Conservation (phyloP, 768 basidiomycete species). For the Scleroderma bovista region DNA sequence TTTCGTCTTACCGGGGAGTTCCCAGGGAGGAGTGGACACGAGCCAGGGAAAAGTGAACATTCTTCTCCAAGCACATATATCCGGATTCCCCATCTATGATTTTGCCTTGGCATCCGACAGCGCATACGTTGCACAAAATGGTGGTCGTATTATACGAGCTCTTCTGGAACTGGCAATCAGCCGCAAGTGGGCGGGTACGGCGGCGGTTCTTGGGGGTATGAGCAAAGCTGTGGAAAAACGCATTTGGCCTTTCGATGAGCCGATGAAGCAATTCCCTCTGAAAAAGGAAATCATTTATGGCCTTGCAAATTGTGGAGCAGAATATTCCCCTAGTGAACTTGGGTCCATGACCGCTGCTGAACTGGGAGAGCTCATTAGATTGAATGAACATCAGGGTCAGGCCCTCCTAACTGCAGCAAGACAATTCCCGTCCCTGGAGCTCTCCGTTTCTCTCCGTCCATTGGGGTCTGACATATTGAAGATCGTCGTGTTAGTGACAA, state of each 20-base stretch:
- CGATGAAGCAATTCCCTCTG: slow-evolving; percentile 75
- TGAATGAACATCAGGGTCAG: slow-evolving; percentile 80
- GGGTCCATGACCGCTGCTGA: slow-evolving; percentile 58
- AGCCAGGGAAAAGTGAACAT: slow-evolving; percentile 90
- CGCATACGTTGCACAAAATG: slow-evolving; percentile 92
- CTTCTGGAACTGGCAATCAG: slow-evolving; percentile 92
- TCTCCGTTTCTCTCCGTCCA: slow-evolving; percentile 71
- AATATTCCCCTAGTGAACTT: slow-evolving; percentile 70
- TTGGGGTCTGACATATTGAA: slow-evolving; percentile 80
- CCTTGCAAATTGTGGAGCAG: slow-evolving; percentile 75
- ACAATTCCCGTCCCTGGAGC: slow-evolving; percentile 72
- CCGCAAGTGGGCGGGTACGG: slow-evolving; percentile 83
- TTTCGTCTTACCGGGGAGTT: neutral
- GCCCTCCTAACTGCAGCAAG: slow-evolving; percentile 76
- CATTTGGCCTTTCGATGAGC: slow-evolving; percentile 94
- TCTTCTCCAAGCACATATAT: slow-evolving; percentile 87
- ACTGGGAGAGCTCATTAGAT: slow-evolving; percentile 73
- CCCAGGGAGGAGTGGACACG: slow-evolving; percentile 58
- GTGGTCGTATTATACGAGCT: slow-evolving; percentile 90
- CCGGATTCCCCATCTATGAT: slow-evolving; percentile 75
- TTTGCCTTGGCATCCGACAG: slow-evolving; percentile 95
- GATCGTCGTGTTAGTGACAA: slow-evolving; percentile 57
- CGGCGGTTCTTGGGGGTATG: slow-evolving; percentile 76
- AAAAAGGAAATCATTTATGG: slow-evolving; percentile 74
- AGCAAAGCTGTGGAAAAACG: slow-evolving; percentile 92